phyloP scores from a whole-genome alignment of 257 asterid species.

The Rhazya stricta region DNA sequence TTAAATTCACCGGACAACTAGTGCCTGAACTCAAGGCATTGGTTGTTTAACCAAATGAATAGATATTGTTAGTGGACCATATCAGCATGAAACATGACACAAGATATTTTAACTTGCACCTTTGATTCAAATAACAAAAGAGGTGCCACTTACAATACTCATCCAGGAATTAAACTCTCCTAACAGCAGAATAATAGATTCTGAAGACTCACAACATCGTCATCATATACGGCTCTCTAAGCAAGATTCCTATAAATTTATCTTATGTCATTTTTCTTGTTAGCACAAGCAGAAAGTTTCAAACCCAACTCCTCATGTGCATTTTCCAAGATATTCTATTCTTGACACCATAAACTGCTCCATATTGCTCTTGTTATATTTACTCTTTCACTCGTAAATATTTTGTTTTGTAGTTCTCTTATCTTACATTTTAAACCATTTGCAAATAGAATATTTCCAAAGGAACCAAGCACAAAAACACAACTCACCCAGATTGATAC shows the following conservation, averaged over 20 bases:
- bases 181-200: neutral
- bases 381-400: neutral
- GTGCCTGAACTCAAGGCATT: constrained; percentile 28
- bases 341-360: neutral
- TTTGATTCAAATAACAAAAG: neutral
- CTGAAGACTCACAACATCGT: neutral
- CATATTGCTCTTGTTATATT: neutral
- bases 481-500: too few species aligned
- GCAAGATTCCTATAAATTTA: neutral
- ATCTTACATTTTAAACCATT: too few species aligned
- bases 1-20: constrained; percentile 37
- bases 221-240: neutral
- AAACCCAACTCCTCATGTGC: neutral
- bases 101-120: neutral
- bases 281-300: neutral
- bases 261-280: neutral
- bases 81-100: neutral
- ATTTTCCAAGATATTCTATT: neutral
- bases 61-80: neutral
- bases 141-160: neutral
- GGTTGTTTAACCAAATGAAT: neutral
- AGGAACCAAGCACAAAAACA: too few species aligned
- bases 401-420: too few species aligned
- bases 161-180: neutral
- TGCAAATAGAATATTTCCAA: too few species aligned